Conservation (phyloP, 2,329 filamentous ascomycete genomes). For the Colletotrichum sp. region DNA sequence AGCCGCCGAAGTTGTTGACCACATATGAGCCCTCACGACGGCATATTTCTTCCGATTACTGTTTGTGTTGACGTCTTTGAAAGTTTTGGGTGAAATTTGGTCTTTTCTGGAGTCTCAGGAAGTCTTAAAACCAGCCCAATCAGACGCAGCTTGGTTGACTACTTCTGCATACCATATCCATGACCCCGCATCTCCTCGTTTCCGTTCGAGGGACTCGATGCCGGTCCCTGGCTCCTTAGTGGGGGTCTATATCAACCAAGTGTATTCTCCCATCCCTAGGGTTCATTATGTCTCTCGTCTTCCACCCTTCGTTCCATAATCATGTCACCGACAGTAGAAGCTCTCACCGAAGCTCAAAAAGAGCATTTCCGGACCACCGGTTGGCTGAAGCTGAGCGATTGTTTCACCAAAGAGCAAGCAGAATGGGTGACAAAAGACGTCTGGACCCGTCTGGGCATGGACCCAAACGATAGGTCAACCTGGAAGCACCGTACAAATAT, state of each 20-base stretch:
- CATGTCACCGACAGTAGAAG: slow-evolving; percentile 18
- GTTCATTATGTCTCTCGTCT: not conserved
- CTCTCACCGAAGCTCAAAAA: slow-evolving; percentile 42
- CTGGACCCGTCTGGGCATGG: slow-evolving; percentile 71
- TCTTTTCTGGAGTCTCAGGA: not conserved
- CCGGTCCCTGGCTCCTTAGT: not conserved
- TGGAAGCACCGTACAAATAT: slow-evolving; percentile 71
- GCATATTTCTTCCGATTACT: not conserved
- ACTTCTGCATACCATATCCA: not conserved
- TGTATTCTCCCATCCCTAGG: not conserved
- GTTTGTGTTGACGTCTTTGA: not conserved
- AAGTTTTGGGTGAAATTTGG: not conserved
- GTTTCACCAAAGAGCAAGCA: slow-evolving; percentile 44
- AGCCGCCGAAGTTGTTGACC: not conserved
- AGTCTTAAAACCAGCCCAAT: not conserved
- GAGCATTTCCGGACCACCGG: slow-evolving; percentile 45
- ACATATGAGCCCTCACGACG: not conserved
- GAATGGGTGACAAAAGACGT: slow-evolving; percentile 45
- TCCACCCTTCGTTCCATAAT: not conserved
- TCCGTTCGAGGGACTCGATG: not conserved
- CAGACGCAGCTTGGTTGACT: not conserved
- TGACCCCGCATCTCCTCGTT: slow-evolving; percentile 1
- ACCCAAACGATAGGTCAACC: slow-evolving; percentile 65
- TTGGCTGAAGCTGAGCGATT: slow-evolving; percentile 35
- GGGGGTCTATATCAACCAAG: not conserved